Evolutionary conservation across 176 grass and related monocot genomes (phyloP).

Genomic region (Hyparrhenia diplandra): DNA sequence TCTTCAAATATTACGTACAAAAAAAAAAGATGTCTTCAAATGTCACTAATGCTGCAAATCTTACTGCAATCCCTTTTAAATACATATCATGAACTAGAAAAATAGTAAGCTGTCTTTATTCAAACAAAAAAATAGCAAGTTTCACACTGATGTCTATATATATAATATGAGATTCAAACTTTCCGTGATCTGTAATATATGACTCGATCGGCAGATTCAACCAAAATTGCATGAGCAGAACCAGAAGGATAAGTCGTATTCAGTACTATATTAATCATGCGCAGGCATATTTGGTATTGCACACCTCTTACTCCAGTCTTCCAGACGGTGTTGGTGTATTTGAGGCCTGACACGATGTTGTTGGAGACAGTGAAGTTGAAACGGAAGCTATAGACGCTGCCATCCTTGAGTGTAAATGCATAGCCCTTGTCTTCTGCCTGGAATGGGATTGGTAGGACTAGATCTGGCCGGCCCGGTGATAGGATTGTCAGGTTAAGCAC

Average conservation of each 20-base stretch:
- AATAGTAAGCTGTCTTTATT: neutral
- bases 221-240: neutral
- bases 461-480: constrained; percentile 45
- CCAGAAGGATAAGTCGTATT: neutral
- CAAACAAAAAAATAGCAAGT: neutral
- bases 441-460: constrained; percentile 75
- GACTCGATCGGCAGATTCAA: neutral
- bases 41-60: neutral
- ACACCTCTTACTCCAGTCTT: constrained; percentile 82
- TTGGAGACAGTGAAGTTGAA: constrained; percentile 75
- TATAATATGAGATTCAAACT: neutral
- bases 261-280: constrained; percentile 7
- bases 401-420: constrained; percentile 83
- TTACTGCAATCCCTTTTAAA: neutral
- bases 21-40: neutral
- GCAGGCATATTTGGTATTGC: neutral
- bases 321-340: constrained; percentile 89
- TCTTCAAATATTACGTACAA: neutral
- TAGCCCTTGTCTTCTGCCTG: constrained; percentile 56
- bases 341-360: constrained; percentile 90
- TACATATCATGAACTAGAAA: neutral
- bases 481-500: constrained; percentile 75
- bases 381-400: constrained; percentile 77
- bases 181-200: neutral
- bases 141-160: neutral